Base-by-base conservation (phyloP, 1,284 basidiomycete species). In the Sutorius eximius region DNA sequence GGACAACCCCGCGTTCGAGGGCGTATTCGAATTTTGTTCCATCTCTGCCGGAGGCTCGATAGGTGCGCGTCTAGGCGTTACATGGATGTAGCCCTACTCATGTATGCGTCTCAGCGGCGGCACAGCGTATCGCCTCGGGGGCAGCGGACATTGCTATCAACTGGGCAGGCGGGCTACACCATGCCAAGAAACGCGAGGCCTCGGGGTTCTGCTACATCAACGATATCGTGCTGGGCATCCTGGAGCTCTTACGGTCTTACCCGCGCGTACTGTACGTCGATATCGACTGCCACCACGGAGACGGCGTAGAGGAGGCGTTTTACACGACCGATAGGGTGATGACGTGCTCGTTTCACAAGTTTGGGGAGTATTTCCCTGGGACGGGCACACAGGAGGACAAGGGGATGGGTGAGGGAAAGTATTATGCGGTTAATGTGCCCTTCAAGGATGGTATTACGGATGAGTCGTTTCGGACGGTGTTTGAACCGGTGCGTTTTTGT, bases 251-350 rank as follows among this genome's bases (percentile, higher is more conserved):
- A 13, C 82, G 92, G 62, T 84, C 77, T 47, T 86, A 84, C 66
- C 85, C 91, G 0, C 89, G 97, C 53, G 95, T 99, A 2, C 78
- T 99, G 24, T 99, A 99, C 73, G 91, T 99, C 69, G 96, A 99
- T 73, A 96, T 99, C 54, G 96, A 99, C 73, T 94, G 95, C 53
- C 96, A 98, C 71, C 96, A 99, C 66, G 96, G 96, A 8, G 97
- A 99, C 68, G 97, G 96, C 18, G 96, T 99, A 34, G 96, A 99
- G 67, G 96, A 99, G 70, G 97, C 96, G 1, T 99, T 99, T 77
- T 98, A 98, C 73, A 95, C 93, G 24, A 98, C 94, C 3, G 91
- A 99, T 70, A 81, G 96, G 50, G 96, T 99, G 62, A 94, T 98
- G 89, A 98, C 96, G 3, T 87, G 87, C 70, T 90, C 90, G 40